phyloP scores from a whole-genome alignment of 129 eudicot species.

The Smallanthus sonchifolius region DNA sequence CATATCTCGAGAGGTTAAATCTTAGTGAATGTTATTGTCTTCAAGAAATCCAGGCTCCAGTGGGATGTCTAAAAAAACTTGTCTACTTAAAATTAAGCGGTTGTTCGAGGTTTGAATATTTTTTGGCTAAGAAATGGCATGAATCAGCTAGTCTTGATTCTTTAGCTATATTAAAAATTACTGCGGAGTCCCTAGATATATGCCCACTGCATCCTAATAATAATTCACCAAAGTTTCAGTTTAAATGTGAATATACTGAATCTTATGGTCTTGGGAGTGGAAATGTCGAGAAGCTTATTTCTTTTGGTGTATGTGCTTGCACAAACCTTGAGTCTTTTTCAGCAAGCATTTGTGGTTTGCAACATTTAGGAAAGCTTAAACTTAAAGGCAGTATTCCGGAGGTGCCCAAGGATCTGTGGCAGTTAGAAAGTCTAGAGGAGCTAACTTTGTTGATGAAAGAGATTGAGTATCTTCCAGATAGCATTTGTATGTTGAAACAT shows the following conservation, averaged over 20 bases:
- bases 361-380: not conserved
- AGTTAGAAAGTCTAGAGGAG: not conserved
- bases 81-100: not conserved
- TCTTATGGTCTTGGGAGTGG: not conserved
- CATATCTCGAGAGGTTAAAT: not conserved
- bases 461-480: not conserved
- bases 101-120: not conserved
- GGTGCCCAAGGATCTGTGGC: not conserved
- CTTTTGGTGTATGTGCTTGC: slow-evolving; percentile 4
- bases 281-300: slow-evolving; percentile 10
- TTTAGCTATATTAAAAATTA: not conserved
- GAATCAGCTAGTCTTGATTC: not conserved
- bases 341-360: slow-evolving; percentile 2
- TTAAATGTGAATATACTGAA: not conserved
- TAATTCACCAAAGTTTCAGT: not conserved
- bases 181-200: not conserved
- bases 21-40: not conserved
- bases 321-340: not conserved
- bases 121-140: not conserved
- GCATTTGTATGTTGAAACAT: not conserved
- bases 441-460: not conserved
- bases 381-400: not conserved
- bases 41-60: not conserved
- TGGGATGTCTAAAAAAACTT: not conserved
- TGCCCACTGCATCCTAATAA: not conserved